Evolutionary conservation across 2,329 filamentous ascomycete species (phyloP).

Genomic region (Mycosphaerella sp.): DNA sequence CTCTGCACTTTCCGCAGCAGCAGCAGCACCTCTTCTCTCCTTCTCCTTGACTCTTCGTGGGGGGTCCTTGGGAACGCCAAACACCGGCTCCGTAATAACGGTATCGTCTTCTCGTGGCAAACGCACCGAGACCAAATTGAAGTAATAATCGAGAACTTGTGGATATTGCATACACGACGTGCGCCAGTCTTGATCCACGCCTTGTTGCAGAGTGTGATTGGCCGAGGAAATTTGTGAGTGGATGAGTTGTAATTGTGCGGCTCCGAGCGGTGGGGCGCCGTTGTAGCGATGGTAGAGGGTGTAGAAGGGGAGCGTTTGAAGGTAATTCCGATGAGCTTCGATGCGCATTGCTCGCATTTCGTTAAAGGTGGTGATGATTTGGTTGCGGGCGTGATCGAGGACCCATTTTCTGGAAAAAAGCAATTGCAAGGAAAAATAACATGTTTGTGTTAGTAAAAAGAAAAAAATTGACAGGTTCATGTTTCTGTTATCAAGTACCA

Average conservation of each 20-base stretch:
- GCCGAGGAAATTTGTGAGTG: conserved; percentile 55
- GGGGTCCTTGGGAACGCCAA: conserved; percentile 18
- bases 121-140: conserved; percentile 59
- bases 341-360: conserved; percentile 37
- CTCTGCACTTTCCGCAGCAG: conserved; percentile 25
- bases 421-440: no score
- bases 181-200: conserved; percentile 74
- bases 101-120: conserved; percentile 52
- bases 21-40: no score
- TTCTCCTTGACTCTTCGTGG: conserved; percentile 6
- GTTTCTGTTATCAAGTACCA: no score
- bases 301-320: conserved; percentile 42
- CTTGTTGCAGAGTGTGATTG: conserved; percentile 60
- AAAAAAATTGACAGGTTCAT: no score
- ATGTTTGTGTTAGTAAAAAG: no score
- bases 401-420: conserved; percentile 39
- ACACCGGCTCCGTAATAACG: conserved; percentile 34
- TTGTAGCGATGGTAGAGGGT: conserved; percentile 42
- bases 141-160: conserved; percentile 77
- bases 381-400: conserved; percentile 40
- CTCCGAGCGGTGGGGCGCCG: conserved; percentile 40
- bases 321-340: conserved; percentile 38
- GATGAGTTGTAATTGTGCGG: conserved; percentile 36
- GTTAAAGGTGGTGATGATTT: conserved; percentile 41
- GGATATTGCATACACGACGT: conserved; percentile 68